These are phyloP conservation scores for Zygosaccharomyces pseudobailii DNA, from an alignment of 1,139 yeast species.

Conservation along the genomic window DNA sequence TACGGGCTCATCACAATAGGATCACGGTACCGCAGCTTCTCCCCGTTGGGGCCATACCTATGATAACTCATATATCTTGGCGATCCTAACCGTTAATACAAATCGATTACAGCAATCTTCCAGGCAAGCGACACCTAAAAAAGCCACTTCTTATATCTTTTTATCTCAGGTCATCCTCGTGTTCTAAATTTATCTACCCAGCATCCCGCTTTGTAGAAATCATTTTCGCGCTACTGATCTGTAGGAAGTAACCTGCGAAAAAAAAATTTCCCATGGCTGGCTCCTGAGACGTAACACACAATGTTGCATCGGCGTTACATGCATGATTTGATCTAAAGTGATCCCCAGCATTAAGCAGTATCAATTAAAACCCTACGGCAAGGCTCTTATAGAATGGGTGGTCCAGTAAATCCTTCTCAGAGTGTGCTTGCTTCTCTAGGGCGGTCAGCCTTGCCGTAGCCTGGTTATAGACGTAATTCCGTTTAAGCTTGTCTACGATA, in stretches of 20 bases:
- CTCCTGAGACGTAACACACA: not conserved
- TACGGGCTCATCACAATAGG: conserved; percentile 1
- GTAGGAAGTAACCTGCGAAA: not conserved
- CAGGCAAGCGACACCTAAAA: not conserved
- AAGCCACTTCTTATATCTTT: conserved; percentile 2
- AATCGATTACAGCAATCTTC: not conserved
- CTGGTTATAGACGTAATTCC: conserved; percentile 30
- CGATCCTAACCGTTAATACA: not conserved
- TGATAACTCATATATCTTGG: conserved; percentile 2
- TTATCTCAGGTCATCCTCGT: not conserved
- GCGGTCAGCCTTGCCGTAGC: conserved; percentile 16
- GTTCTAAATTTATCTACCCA: conserved; percentile 5
- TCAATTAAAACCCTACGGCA: not conserved
- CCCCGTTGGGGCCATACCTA: conserved; percentile 3
- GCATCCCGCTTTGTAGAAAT: not conserved
- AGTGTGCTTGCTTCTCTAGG: conserved; percentile 7
- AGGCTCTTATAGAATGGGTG: conserved; percentile 15
- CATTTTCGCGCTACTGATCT: conserved; percentile 3
- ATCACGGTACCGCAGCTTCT: conserved; percentile 1
- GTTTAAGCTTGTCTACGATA: conserved; percentile 28
- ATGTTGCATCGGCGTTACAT: not conserved
- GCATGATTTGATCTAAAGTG: not conserved
- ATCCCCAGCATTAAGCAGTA: not conserved
- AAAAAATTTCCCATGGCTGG: conserved; percentile 3
- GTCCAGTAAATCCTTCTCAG: conserved; percentile 12